Evolutionary conservation across 441 rosid species (phyloP).

Genomic region (Isatis lusitanica): DNA sequence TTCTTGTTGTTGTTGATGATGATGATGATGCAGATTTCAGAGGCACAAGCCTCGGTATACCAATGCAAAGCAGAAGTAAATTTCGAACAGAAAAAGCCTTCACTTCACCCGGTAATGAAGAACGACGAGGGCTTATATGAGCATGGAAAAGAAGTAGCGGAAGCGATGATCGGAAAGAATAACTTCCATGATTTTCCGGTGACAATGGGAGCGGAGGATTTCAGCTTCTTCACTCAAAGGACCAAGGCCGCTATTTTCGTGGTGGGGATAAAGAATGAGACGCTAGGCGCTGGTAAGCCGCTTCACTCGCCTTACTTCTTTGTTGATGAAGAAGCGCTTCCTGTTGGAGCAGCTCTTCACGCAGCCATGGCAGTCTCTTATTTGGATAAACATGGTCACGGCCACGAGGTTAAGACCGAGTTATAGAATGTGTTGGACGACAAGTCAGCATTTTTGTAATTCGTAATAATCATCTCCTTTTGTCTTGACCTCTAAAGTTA

Average conservation of each 20-base stretch:
- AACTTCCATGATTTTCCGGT: slow-evolving; percentile 44
- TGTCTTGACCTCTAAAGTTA: neutral
- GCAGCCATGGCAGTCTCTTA: slow-evolving; percentile 47
- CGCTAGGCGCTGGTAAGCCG: slow-evolving; percentile 37
- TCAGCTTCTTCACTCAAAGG: slow-evolving; percentile 46
- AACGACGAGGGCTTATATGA: slow-evolving; percentile 38
- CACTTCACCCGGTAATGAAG: slow-evolving; percentile 44
- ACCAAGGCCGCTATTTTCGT: slow-evolving; percentile 42
- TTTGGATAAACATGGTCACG: slow-evolving; percentile 32
- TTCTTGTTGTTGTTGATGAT: neutral
- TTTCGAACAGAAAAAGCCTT: slow-evolving; percentile 25
- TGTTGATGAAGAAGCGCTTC: slow-evolving; percentile 48
- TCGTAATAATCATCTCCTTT: neutral
- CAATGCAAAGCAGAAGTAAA: slow-evolving; percentile 36
- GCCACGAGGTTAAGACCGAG: slow-evolving; percentile 20
- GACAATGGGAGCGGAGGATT: slow-evolving; percentile 51
- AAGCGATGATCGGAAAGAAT: slow-evolving; percentile 41
- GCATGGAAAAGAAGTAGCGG: slow-evolving; percentile 44
- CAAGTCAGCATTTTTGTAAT: neutral
- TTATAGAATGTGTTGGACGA: neutral
- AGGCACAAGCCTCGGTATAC: slow-evolving; percentile 41
- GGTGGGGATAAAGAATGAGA: slow-evolving; percentile 45
- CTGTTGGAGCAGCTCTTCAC: slow-evolving; percentile 50
- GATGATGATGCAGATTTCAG: slow-evolving; percentile 28
- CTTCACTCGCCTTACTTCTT: slow-evolving; percentile 49